Evolutionary conservation across 108 stramenopile genomes (phyloP).

Genomic region (Skeletonema costatum): DNA sequence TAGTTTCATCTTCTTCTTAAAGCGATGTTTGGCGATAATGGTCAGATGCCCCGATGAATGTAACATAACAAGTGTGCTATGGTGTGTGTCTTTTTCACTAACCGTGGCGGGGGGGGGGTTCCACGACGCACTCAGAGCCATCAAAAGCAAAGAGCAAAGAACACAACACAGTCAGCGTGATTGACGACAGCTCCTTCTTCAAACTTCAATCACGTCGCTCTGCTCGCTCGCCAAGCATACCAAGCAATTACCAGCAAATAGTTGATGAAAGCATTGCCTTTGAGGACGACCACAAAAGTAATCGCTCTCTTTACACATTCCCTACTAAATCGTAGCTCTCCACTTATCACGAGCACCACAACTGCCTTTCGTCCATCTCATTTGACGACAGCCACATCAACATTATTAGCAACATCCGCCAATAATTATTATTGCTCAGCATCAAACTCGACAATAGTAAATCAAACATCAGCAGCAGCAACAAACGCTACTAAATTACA

Average conservation of each 20-base stretch:
- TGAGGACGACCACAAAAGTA: neutral
- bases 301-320: constrained; percentile 2
- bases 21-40: no score
- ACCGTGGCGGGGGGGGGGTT: no score
- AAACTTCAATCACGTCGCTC: no score
- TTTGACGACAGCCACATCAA: neutral
- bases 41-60: no score
- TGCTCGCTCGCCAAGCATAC: no score
- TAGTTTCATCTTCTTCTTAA: no score
- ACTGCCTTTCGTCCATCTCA: neutral
- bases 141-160: no score
- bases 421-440: neutral
- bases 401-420: neutral
- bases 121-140: no score
- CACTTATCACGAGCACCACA: neutral
- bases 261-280: constrained; percentile 2
- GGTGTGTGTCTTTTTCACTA: no score
- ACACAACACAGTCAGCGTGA: no score
- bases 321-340: neutral
- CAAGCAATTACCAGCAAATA: neutral
- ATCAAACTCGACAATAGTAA: neutral
- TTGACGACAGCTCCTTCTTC: no score
- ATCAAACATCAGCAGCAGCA: neutral
- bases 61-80: no score
- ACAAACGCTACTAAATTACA: neutral